Percentiles rank a stretch among this genome's conserved stretches.
Evolutionary conservation across 2,329 filamentous ascomycete species (phyloP).

Genomic region (Fusarium sp.): DNA sequence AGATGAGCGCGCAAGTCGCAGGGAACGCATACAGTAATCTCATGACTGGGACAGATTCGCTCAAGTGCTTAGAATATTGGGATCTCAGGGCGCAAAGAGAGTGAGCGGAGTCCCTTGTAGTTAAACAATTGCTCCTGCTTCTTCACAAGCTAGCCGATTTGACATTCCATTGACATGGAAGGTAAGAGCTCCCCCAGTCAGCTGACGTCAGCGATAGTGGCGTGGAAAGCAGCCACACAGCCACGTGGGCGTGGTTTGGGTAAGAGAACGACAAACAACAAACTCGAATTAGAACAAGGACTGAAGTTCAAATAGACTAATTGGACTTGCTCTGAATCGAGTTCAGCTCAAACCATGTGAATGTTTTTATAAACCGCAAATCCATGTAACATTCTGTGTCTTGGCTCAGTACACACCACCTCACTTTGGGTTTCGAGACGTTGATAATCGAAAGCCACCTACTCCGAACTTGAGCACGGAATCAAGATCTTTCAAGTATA

Average conservation of each 20-base stretch:
- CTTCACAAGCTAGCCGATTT: constrained; percentile 21
- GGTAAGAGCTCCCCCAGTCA: constrained; percentile 29
- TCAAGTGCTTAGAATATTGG: constrained; percentile 19
- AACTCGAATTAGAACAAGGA: neutral
- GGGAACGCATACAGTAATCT: constrained; percentile 69
- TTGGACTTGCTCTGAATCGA: no score
- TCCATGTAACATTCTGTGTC: no score
- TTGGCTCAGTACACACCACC: no score
- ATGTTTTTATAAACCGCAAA: no score
- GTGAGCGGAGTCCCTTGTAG: constrained; percentile 10
- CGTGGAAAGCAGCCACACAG: neutral
- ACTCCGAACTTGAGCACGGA: no score
- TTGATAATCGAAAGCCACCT: no score
- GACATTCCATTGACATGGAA: constrained; percentile 1
- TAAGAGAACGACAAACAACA: neutral
- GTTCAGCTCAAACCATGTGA: no score
- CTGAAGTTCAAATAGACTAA: neutral
- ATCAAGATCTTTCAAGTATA: no score
- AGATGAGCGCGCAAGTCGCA: constrained; percentile 70
- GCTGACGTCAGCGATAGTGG: constrained; percentile 38
- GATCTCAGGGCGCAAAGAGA: constrained; percentile 10
- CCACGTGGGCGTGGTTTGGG: neutral
- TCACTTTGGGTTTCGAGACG: no score
- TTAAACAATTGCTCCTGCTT: constrained; percentile 8
- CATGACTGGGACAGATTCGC: constrained; percentile 58